These are phyloP conservation scores for Pelargonium cotyledonis DNA, from an alignment of 441 rosid genomes.

Conservation along the genomic window DNA sequence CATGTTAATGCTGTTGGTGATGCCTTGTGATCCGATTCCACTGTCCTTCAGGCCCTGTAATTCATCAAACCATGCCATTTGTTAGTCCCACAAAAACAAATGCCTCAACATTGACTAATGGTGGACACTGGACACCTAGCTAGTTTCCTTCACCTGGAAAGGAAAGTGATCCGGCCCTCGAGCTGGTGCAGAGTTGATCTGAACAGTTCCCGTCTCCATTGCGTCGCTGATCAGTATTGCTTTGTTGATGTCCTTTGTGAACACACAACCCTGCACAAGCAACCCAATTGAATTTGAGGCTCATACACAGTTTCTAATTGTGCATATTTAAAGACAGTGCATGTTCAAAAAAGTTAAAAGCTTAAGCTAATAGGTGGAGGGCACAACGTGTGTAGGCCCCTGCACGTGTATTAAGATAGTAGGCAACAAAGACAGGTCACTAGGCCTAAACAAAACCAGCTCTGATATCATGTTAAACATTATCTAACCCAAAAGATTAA, in stretches of 20 bases:
- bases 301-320: too few relatives aligned
- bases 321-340: not conserved
- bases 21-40: constrained; percentile 97
- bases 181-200: constrained; percentile 97
- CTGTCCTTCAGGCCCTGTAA: constrained; percentile 87
- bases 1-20: constrained; percentile 89
- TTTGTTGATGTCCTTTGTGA: constrained; percentile 83
- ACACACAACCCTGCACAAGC: constrained; percentile 60
- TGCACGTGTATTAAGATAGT: not conserved
- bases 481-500: not conserved
- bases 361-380: not conserved
- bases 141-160: constrained; percentile 55
- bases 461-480: too few relatives aligned
- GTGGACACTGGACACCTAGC: too few relatives aligned
- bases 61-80: not conserved
- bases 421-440: not conserved
- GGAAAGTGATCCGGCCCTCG: constrained; percentile 99
- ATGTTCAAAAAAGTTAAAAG: not conserved
- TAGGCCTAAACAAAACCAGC: too few relatives aligned
- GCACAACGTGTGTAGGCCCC: too few relatives aligned
- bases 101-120: too few relatives aligned
- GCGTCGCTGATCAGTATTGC: constrained; percentile 88
- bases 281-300: too few relatives aligned
- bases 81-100: not conserved
- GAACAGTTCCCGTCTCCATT: constrained; percentile 97